phyloP scores from a whole-genome alignment of 2,329 filamentous ascomycete genomes.

The Calonectria multiphialidica region DNA sequence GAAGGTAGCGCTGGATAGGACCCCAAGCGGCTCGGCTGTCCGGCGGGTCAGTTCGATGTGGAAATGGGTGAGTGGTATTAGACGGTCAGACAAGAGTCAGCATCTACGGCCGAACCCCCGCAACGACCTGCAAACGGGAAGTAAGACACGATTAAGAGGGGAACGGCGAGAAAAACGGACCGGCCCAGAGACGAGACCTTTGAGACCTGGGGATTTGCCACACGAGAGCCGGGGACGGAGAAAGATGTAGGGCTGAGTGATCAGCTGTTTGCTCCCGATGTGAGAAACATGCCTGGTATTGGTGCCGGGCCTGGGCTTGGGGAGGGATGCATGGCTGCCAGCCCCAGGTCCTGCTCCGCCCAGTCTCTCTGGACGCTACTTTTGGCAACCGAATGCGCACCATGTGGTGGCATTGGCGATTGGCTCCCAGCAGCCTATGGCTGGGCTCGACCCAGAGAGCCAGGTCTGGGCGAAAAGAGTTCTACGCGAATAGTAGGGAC shows the following conservation, averaged over 20 bases:
- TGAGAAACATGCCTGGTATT: background rate
- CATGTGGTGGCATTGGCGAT: conserved; percentile 23
- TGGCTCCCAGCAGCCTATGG: conserved; percentile 13
- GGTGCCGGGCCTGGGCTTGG: background rate
- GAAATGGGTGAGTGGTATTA: conserved; percentile 17
- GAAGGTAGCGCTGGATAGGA: conserved; percentile 1
- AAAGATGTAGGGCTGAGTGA: conserved; percentile 39
- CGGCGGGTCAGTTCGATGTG: conserved; percentile 12
- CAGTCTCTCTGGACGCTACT: conserved; percentile 27
- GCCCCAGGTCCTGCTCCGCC: conserved; percentile 21
- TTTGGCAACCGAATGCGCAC: conserved; percentile 29
- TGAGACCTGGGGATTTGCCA: conserved; percentile 21
- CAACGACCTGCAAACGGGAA: conserved; percentile 21
- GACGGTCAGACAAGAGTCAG: conserved; percentile 19
- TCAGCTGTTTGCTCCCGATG: conserved; percentile 33
- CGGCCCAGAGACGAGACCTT: conserved; percentile 5
- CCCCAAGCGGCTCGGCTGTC: background rate
- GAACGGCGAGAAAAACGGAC: conserved; percentile 10
- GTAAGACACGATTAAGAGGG: conserved; percentile 21
- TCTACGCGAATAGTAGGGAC: conserved; percentile 3
- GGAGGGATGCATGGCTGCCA: conserved; percentile 16
- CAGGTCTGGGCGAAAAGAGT: background rate
- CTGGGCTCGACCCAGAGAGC: conserved; percentile 15
- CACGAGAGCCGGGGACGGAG: background rate
- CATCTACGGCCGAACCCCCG: conserved; percentile 15